A percentile compares a stretch with the other conserved stretches of the same genome.
phyloP scores from a whole-genome alignment of 257 asterid genomes.

The Solanum lycopersicoides region DNA sequence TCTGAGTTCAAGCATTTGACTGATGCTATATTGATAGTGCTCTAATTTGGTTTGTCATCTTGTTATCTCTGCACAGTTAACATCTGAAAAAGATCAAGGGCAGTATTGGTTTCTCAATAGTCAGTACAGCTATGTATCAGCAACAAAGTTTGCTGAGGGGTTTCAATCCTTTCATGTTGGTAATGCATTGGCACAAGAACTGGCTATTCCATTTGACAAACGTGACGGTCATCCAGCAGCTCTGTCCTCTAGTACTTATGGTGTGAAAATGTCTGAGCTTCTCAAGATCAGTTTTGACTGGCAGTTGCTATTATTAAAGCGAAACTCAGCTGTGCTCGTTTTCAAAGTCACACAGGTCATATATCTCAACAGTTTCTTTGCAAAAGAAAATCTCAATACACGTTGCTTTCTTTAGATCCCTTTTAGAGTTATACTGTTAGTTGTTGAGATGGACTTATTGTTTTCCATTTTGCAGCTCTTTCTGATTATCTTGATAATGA shows the following conservation, averaged over 20 bases:
- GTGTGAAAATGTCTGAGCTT: slow-evolving; percentile 37
- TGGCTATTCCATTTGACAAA: slow-evolving; percentile 43
- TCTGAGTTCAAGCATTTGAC: slow-evolving; percentile 1
- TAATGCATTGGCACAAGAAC: slow-evolving; percentile 27
- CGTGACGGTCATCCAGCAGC: slow-evolving; percentile 49
- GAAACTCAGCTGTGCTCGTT: slow-evolving; percentile 52
- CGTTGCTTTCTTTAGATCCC: neutral
- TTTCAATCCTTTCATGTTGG: slow-evolving; percentile 52
- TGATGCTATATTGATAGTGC: neutral
- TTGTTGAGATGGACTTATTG: neutral
- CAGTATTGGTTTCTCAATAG: slow-evolving; percentile 56
- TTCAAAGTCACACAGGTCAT: slow-evolving; percentile 61
- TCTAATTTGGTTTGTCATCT: slow-evolving; percentile 5
- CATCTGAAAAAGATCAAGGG: slow-evolving; percentile 64
- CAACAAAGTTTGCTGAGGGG: slow-evolving; percentile 44
- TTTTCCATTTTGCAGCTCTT: slow-evolving; percentile 49
- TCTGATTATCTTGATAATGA: slow-evolving; percentile 46
- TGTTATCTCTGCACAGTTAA: slow-evolving; percentile 27
- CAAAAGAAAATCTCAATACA: neutral
- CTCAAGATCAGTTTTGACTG: slow-evolving; percentile 45
- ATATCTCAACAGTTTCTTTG: neutral
- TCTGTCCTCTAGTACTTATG: slow-evolving; percentile 36
- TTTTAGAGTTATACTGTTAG: neutral
- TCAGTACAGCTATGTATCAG: slow-evolving; percentile 39
- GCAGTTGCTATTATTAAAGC: slow-evolving; percentile 55